Percentiles rank a stretch among this genome's conserved stretches.
phyloP scores from a whole-genome alignment of 1,284 basidiomycete species.

The Ustilago esculenta region DNA sequence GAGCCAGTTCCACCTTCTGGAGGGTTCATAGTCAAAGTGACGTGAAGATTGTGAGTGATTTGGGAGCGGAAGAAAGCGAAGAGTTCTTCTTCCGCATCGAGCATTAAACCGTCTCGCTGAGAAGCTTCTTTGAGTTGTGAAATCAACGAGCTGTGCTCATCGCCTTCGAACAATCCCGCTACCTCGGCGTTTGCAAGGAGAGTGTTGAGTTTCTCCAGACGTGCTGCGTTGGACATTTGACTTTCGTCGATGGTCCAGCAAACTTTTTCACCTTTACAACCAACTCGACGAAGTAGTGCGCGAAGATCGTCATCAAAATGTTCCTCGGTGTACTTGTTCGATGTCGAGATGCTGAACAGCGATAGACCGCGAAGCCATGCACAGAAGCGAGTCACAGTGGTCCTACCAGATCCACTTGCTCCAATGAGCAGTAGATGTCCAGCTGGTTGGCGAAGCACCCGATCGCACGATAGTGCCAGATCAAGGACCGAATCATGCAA shows the following conservation, averaged over 20 bases:
- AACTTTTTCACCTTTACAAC: slow-evolving; percentile 98
- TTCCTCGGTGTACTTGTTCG: slow-evolving; percentile 96
- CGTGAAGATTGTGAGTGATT: slow-evolving; percentile 61
- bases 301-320: slow-evolving; percentile 98
- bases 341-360: slow-evolving; percentile 98
- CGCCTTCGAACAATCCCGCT: slow-evolving; percentile 85
- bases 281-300: slow-evolving; percentile 88
- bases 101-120: slow-evolving; percentile 94
- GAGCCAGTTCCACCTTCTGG: slow-evolving; percentile 94
- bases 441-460: slow-evolving; percentile 98
- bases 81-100: slow-evolving; percentile 86
- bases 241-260: slow-evolving; percentile 99
- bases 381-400: slow-evolving; percentile 95
- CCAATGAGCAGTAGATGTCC: slow-evolving; percentile 96
- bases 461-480: slow-evolving; percentile 94
- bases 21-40: slow-evolving; percentile 96
- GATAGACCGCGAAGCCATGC: slow-evolving; percentile 99
- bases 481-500: slow-evolving; percentile 98
- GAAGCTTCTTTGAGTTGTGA: slow-evolving; percentile 98
- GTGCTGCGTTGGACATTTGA: slow-evolving; percentile 97
- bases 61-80: slow-evolving; percentile 57
- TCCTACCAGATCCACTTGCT: slow-evolving; percentile 98
- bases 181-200: slow-evolving; percentile 99
- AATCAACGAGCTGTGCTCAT: slow-evolving; percentile 95
- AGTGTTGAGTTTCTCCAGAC: slow-evolving; percentile 98